Conservation (phyloP, 306 rosid genomes). For the Betula pendula region DNA sequence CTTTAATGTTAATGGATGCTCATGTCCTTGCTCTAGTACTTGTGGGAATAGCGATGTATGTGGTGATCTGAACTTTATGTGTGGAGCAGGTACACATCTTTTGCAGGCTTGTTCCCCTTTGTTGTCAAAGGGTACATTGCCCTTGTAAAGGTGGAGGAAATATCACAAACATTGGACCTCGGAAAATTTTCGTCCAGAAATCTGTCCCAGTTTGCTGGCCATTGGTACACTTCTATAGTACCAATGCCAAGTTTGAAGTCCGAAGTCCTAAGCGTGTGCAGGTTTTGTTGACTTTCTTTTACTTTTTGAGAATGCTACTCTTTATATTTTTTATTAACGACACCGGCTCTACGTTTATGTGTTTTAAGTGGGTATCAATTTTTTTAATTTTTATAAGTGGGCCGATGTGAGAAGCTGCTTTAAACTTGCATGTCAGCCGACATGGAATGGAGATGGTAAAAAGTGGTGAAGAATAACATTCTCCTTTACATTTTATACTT, state of each 20-base stretch:
- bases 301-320: neutral
- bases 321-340: too few relatives aligned
- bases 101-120: constrained; percentile 75
- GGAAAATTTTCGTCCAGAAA: constrained; percentile 59
- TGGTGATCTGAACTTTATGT: neutral
- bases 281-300: constrained; percentile 34
- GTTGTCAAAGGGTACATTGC: constrained; percentile 65
- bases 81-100: constrained; percentile 72
- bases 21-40: neutral
- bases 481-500: neutral
- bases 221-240: constrained; percentile 72
- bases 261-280: constrained; percentile 88
- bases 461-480: too few relatives aligned
- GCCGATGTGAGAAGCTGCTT: too few relatives aligned
- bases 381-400: neutral
- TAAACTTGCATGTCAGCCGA: too few relatives aligned
- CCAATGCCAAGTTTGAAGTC: constrained; percentile 80
- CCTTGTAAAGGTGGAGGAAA: constrained; percentile 82
- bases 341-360: too few relatives aligned
- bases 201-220: constrained; percentile 79
- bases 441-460: too few relatives aligned
- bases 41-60: neutral
- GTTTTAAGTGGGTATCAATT: neutral
- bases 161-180: constrained; percentile 89
- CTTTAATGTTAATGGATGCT: neutral